Conservation (phyloP, 2,329 filamentous ascomycete genomes). For the Fusarium mexicanum region DNA sequence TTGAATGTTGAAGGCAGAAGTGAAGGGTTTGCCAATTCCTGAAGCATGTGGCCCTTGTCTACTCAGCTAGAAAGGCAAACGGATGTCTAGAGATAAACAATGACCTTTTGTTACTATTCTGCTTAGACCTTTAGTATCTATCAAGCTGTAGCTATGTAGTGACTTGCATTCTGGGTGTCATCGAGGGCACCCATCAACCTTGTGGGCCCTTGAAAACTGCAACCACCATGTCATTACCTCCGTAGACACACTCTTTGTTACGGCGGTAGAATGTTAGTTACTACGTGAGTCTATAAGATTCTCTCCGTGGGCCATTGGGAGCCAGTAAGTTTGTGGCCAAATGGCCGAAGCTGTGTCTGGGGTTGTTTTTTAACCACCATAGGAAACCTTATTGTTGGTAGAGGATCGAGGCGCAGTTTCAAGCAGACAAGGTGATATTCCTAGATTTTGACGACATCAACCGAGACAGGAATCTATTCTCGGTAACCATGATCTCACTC, state of each 20-base stretch:
- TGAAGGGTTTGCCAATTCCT: neutral
- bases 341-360: neutral
- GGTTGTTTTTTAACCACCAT: neutral
- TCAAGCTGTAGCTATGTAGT: constrained; percentile 16
- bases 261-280: neutral
- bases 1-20: neutral
- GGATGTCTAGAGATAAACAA: neutral
- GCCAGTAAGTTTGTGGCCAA: neutral
- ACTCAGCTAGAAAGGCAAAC: neutral
- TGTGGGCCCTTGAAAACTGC: neutral
- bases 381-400: constrained; percentile 9
- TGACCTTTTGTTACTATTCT: neutral
- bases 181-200: constrained; percentile 11
- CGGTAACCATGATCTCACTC: constrained; percentile 25
- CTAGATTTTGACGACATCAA: constrained; percentile 1
- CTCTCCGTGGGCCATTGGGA: constrained; percentile 9
- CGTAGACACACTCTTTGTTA: neutral
- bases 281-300: neutral
- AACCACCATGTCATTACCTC: neutral
- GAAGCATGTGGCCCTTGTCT: neutral
- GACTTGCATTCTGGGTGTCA: neutral
- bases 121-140: neutral
- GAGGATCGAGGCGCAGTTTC: constrained; percentile 15
- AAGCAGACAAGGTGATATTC: constrained; percentile 13
- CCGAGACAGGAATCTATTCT: constrained; percentile 32